Evolutionary conservation across 495 filamentous ascomycete genomes (phyloP).

Genomic region (Daldinia bambusicola): DNA sequence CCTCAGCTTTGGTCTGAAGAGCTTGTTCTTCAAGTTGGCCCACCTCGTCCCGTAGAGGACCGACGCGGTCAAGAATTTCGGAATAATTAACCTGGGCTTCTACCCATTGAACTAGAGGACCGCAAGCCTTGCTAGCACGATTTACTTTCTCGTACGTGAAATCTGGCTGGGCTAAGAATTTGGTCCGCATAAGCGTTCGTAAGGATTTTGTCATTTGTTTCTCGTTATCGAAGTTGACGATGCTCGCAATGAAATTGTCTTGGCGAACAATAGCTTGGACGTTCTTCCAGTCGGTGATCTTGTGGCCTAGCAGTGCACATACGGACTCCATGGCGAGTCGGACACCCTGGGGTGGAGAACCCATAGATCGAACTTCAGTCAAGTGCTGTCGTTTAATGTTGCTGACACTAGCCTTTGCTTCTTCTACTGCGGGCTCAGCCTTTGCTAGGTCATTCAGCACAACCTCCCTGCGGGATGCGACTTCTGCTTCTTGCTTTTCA

Average conservation of each 20-base stretch:
- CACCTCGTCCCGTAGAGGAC: conserved; percentile 92
- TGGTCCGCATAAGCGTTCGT: conserved; percentile 88
- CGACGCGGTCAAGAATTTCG: conserved; percentile 93
- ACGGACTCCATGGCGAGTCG: conserved; percentile 93
- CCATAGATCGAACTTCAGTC: conserved; percentile 97
- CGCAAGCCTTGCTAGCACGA: conserved; percentile 94
- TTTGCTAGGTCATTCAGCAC: conserved; percentile 88
- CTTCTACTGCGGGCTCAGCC: conserved; percentile 91
- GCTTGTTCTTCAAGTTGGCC: conserved; percentile 85
- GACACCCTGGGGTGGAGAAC: conserved; percentile 87
- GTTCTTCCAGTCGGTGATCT: conserved; percentile 86
- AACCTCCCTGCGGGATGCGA: conserved; percentile 82
- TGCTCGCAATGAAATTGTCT: conserved; percentile 98
- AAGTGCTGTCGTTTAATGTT: conserved; percentile 98
- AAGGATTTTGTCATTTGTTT: conserved; percentile 87
- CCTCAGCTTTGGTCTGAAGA: conserved; percentile 91
- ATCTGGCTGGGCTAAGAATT: conserved; percentile 89
- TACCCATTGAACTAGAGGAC: conserved; percentile 97
- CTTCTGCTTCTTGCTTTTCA: conserved; percentile 89
- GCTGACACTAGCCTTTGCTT: conserved; percentile 93
- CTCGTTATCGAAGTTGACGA: conserved; percentile 97
- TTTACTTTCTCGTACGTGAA: conserved; percentile 97
- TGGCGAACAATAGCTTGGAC: conserved; percentile 87
- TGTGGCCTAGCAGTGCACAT: conserved; percentile 92
- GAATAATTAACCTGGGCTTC: conserved; percentile 97